A percentile compares a stretch with the other conserved stretches of the same genome.
Evolutionary conservation across 2,329 filamentous ascomycete genomes (phyloP).

Genomic region (Westerdykella aurantiaca): DNA sequence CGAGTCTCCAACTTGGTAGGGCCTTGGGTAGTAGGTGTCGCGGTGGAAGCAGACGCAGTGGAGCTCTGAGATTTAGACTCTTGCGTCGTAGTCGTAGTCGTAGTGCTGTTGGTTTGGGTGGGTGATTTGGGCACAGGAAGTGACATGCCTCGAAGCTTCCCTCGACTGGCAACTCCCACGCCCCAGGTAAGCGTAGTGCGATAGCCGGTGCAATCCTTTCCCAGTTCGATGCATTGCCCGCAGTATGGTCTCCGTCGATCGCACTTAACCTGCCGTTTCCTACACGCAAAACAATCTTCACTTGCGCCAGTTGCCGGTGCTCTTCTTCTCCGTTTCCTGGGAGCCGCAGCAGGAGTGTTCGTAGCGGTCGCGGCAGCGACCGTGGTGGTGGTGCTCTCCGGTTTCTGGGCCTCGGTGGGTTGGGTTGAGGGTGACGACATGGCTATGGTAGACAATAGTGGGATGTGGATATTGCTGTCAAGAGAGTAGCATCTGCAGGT

Average conservation of each 20-base stretch:
- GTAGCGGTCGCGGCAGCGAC: neutral
- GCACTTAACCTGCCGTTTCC: slow-evolving; percentile 76
- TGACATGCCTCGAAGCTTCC: slow-evolving; percentile 85
- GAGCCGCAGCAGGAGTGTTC: slow-evolving; percentile 27
- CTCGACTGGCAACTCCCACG: slow-evolving; percentile 88
- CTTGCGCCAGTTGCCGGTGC: slow-evolving; percentile 82
- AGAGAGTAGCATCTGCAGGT: slow-evolving; percentile 29
- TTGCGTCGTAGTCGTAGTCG: slow-evolving; percentile 12
- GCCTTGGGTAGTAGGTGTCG: slow-evolving; percentile 13
- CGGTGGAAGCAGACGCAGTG: slow-evolving; percentile 14
- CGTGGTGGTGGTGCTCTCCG: slow-evolving; percentile 18
- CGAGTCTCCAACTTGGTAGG: slow-evolving; percentile 23
- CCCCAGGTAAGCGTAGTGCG: slow-evolving; percentile 97
- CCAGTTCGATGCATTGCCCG: slow-evolving; percentile 85
- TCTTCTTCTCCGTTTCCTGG: slow-evolving; percentile 71
- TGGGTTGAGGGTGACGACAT: slow-evolving; percentile 31
- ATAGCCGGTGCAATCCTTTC: slow-evolving; percentile 91
- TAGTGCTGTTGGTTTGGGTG: slow-evolving; percentile 18
- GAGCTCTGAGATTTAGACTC: slow-evolving; percentile 27
- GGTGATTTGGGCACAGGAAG: slow-evolving; percentile 54
- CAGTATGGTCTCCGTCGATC: slow-evolving; percentile 91
- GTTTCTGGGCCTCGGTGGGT: slow-evolving; percentile 29
- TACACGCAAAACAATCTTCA: slow-evolving; percentile 92
- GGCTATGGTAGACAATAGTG: slow-evolving; percentile 23
- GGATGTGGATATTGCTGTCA: slow-evolving; percentile 16